Percentiles rank a stretch among this genome's conserved stretches.
phyloP scores from a whole-genome alignment of 139 green algal species.

The Trebouxia sp. region DNA sequence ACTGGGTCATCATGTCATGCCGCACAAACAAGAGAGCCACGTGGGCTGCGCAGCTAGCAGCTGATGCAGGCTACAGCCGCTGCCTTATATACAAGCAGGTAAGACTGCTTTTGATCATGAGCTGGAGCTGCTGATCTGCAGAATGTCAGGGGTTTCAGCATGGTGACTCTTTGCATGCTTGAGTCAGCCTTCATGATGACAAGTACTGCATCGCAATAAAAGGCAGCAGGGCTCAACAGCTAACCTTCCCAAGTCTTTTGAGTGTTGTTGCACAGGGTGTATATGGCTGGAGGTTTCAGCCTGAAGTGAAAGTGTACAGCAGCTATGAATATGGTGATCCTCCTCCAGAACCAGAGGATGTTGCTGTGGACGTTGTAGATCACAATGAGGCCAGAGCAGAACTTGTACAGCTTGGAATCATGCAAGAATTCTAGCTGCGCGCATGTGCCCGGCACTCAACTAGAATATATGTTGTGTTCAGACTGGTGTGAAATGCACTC shows the following conservation, averaged over 20 bases:
- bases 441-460: no score
- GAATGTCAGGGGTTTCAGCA: no score
- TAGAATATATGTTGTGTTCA: no score
- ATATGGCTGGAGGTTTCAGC: conserved; percentile 66
- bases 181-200: no score
- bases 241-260: no score
- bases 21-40: conserved; percentile 53
- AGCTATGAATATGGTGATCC: conserved; percentile 53
- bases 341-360: conserved; percentile 58
- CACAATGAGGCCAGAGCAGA: conserved; percentile 31
- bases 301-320: conserved; percentile 58
- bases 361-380: conserved; percentile 37
- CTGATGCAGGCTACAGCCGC: conserved; percentile 41
- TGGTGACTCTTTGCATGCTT: no score
- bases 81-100: conserved; percentile 46
- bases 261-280: conserved; percentile 44
- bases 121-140: neutral
- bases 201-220: no score
- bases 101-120: neutral
- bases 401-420: conserved; percentile 31
- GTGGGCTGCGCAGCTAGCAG: conserved; percentile 72
- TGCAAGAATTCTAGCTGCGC: conserved; percentile 4
- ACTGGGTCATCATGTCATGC: conserved; percentile 61
- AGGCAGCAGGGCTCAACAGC: no score
- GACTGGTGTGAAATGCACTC: no score